phyloP scores from a whole-genome alignment of 148 eudicot species.

The Chenopodium formosanum region DNA sequence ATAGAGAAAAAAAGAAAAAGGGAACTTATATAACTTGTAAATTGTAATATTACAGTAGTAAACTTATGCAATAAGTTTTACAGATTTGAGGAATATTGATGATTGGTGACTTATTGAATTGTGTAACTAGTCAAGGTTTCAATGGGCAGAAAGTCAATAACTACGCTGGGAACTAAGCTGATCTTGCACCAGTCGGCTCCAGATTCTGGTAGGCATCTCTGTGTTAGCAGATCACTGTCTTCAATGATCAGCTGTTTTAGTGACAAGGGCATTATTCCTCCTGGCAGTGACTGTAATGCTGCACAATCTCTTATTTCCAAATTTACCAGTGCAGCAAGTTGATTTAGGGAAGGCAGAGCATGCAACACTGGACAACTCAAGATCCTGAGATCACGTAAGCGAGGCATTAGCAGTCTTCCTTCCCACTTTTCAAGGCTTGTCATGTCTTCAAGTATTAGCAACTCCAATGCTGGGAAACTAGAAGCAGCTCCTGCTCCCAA shows the following conservation, averaged over 20 bases:
- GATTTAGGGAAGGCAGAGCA: background rate
- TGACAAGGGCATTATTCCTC: background rate
- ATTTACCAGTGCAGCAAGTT: background rate
- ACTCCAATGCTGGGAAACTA: background rate
- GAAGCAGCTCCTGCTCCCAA: background rate
- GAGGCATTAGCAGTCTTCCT: background rate
- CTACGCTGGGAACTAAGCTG: too few species aligned
- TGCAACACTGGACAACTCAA: background rate
- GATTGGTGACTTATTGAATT: too few species aligned
- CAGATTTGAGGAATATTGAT: too few species aligned
- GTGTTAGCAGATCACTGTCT: background rate
- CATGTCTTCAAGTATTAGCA: background rate
- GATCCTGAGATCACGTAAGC: background rate
- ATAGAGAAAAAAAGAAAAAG: too few species aligned
- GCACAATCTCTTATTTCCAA: background rate
- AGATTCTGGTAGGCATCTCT: background rate
- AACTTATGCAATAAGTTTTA: too few species aligned
- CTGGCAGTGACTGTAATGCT: background rate
- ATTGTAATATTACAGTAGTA: too few species aligned
- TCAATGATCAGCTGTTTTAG: background rate
- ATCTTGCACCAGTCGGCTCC: background rate
- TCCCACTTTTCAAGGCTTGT: background rate
- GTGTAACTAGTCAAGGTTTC: too few species aligned
- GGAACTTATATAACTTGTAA: too few species aligned
- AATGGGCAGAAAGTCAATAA: too few species aligned